phyloP scores from a whole-genome alignment of 2,329 filamentous ascomycete species.

The Stachybotrys chartarum region DNA sequence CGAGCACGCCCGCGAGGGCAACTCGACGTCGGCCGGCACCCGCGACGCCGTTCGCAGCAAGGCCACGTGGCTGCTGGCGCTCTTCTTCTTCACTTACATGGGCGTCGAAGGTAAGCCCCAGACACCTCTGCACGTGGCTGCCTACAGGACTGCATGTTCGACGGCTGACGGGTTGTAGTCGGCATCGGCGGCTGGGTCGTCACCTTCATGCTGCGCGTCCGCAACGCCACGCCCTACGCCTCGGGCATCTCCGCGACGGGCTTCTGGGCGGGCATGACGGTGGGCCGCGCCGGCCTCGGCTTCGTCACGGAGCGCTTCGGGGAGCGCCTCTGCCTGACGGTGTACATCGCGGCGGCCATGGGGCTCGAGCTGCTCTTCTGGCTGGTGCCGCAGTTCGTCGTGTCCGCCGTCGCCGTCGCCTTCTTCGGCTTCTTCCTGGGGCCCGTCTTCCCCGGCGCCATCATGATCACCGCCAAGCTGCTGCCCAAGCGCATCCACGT shows the following conservation, averaged over 20 bases:
- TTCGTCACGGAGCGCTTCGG: conserved; percentile 64
- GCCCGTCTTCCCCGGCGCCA: conserved; percentile 63
- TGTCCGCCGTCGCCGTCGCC: conserved; percentile 53
- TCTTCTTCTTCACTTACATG: conserved; percentile 68
- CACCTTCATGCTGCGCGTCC: conserved; percentile 69
- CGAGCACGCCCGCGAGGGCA: conserved; percentile 20
- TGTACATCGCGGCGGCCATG: conserved; percentile 55
- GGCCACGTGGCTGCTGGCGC: conserved; percentile 58
- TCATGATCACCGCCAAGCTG: conserved; percentile 65
- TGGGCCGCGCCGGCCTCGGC: conserved; percentile 58
- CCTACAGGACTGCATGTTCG: too few relatives aligned
- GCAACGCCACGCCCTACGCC: conserved; percentile 56
- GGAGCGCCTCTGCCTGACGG: conserved; percentile 51
- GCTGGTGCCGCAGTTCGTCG: conserved; percentile 53
- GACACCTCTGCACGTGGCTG: neutral
- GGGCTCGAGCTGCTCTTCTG: conserved; percentile 53
- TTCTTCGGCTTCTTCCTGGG: conserved; percentile 70
- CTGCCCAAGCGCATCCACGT: conserved; percentile 65
- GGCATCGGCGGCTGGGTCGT: conserved; percentile 74
- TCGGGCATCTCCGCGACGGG: conserved; percentile 68
- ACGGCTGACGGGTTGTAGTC: conserved; percentile 24
- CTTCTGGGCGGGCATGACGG: conserved; percentile 73
- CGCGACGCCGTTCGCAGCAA: conserved; percentile 32
- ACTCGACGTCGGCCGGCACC: conserved; percentile 21
- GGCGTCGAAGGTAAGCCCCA: conserved; percentile 51